Percentiles rank a stretch among this genome's conserved stretches.
These are phyloP conservation scores for Paramecium pentaurelia DNA, from an alignment of 73 alveolate species.

Conservation along the genomic window DNA sequence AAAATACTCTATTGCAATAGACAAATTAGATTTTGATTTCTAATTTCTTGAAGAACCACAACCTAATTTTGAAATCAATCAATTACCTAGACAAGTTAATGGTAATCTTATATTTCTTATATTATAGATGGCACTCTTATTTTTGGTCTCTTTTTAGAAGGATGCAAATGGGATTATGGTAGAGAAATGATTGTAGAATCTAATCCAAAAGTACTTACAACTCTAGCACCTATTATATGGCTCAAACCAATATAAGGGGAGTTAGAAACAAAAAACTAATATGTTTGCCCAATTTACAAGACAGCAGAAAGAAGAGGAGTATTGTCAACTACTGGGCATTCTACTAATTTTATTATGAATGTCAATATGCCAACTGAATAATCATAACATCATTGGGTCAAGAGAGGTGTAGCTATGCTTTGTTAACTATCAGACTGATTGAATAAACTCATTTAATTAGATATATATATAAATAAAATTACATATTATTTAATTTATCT, in stretches of 20 bases:
- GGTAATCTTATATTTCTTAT: slow-evolving; percentile 85
- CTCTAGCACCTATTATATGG: slow-evolving; percentile 89
- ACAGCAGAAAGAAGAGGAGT: slow-evolving; percentile 49
- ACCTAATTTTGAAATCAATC: slow-evolving; percentile 91
- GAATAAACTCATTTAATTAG: neutral
- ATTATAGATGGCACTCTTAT: slow-evolving; percentile 80
- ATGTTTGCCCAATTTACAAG: slow-evolving; percentile 68
- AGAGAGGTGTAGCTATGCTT: slow-evolving; percentile 98
- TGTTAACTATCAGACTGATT: slow-evolving; percentile 42
- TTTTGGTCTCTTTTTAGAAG: slow-evolving; percentile 81
- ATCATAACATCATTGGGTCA: slow-evolving; percentile 78
- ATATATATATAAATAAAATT: neutral
- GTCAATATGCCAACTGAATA: slow-evolving; percentile 68
- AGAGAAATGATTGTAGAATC: slow-evolving; percentile 62
- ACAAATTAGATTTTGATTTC: slow-evolving; percentile 80
- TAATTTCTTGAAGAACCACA: slow-evolving; percentile 76
- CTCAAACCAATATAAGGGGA: slow-evolving; percentile 66
- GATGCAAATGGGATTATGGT: slow-evolving; percentile 87
- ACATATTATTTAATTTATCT: neutral
- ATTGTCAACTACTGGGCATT: slow-evolving; percentile 95
- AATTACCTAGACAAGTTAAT: slow-evolving; percentile 85
- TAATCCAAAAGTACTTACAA: slow-evolving; percentile 77
- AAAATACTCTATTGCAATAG: slow-evolving; percentile 90
- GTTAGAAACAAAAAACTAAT: neutral
- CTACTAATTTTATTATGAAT: slow-evolving; percentile 87